Conservation (phyloP, 1,284 basidiomycete species). For the Marasmius tenuissimus region DNA sequence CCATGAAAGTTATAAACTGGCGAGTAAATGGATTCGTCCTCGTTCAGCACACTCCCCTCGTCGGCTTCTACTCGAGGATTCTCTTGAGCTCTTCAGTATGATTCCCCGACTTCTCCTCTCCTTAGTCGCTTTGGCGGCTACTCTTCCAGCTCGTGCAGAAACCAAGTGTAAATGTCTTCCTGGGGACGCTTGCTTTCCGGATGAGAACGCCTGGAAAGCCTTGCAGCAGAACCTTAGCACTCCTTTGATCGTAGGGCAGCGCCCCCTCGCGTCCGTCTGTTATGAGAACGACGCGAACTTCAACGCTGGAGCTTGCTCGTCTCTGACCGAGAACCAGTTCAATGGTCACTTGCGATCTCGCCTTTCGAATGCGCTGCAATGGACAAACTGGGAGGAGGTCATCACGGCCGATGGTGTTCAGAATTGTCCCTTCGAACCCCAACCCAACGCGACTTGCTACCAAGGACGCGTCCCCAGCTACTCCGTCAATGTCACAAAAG, state of each 20-base stretch:
- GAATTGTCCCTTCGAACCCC: neutral
- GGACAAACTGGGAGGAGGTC: neutral
- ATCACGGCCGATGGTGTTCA: neutral
- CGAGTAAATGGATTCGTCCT: too few relatives aligned
- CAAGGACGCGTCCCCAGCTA: slow-evolving; percentile 7
- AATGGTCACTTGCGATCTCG: neutral
- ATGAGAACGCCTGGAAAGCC: neutral
- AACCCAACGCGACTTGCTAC: neutral
- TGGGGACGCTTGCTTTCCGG: slow-evolving; percentile 5
- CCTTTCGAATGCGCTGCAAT: neutral
- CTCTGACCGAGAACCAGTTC: neutral
- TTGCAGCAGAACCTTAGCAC: neutral
- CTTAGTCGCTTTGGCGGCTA: neutral
- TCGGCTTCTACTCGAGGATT: too few relatives aligned
- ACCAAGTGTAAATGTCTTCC: slow-evolving; percentile 7
- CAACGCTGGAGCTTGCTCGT: neutral
- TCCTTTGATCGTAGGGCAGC: neutral
- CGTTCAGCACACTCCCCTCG: too few relatives aligned
- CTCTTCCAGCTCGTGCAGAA: neutral
- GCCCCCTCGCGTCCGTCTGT: slow-evolving; percentile 2
- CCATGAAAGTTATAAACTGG: too few relatives aligned
- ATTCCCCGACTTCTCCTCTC: neutral
- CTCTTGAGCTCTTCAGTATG: neutral
- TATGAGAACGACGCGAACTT: neutral
- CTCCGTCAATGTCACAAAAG: slow-evolving; percentile 4